Conservation (phyloP, 768 basidiomycete genomes). For the Leccinum boreale region DNA sequence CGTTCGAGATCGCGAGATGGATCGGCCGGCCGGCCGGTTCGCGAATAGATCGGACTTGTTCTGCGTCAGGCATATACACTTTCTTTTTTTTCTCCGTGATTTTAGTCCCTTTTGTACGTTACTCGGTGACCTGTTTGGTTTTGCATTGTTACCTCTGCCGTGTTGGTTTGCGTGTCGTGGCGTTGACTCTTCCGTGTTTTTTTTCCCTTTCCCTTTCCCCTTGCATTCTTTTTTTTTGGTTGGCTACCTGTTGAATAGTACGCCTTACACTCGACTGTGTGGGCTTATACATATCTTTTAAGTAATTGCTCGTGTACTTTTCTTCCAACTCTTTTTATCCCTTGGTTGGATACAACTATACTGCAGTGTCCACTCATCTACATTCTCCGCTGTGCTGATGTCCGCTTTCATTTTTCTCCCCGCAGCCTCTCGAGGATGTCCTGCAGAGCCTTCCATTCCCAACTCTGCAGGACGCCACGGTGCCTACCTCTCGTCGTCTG, state of each 20-base stretch:
- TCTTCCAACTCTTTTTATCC: background rate
- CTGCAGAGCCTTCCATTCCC: slow-evolving; percentile 7
- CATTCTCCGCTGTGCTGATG: background rate
- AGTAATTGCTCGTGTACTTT: slow-evolving; percentile 5
- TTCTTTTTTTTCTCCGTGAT: background rate
- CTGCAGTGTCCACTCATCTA: background rate
- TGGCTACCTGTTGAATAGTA: background rate
- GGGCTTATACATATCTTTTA: slow-evolving; percentile 8
- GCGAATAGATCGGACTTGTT: slow-evolving; percentile 9
- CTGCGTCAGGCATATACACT: background rate
- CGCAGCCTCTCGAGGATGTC: slow-evolving; percentile 6
- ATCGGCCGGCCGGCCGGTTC: slow-evolving; percentile 11
- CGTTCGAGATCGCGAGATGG: slow-evolving; percentile 29
- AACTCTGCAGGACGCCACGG: slow-evolving; percentile 9
- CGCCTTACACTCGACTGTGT: background rate
- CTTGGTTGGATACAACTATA: background rate
- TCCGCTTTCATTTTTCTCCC: background rate
- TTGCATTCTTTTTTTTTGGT: background rate
- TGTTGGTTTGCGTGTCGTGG: slow-evolving; percentile 1
- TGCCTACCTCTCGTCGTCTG: slow-evolving; percentile 2
- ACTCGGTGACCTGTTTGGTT: background rate
- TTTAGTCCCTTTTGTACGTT: slow-evolving; percentile 3
- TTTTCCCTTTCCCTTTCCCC: background rate
- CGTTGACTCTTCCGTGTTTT: background rate
- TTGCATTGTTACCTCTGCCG: background rate